A percentile compares a stretch with the other conserved stretches of the same genome.
Evolutionary conservation across 148 eudicot species (phyloP).

Genomic region (Rhododendron mucronatum): DNA sequence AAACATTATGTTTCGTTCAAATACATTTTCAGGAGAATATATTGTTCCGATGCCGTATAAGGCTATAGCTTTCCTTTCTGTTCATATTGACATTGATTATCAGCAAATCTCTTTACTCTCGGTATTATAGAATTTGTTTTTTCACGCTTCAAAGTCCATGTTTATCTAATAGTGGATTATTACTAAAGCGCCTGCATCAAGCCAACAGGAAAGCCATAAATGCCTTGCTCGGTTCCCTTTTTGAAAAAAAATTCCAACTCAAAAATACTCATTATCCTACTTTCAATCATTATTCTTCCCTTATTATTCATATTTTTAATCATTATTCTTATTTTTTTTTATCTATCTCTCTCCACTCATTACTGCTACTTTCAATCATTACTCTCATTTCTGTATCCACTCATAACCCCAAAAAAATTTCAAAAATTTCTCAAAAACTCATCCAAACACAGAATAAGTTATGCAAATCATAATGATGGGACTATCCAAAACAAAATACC

Average conservation of each 20-base stretch:
- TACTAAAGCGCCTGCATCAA: not conserved
- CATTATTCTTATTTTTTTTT: too few species aligned
- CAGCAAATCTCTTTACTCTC: not conserved
- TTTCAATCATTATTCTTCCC: too few species aligned
- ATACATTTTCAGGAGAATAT: conserved; percentile 13
- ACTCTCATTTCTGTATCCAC: too few species aligned
- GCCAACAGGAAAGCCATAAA: not conserved
- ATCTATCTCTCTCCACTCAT: too few species aligned
- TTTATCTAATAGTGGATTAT: not conserved
- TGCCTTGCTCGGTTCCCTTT: too few species aligned
- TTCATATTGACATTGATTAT: not conserved
- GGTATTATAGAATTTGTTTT: not conserved
- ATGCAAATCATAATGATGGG: not conserved
- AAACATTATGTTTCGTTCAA: conserved; percentile 12
- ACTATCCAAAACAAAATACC: not conserved
- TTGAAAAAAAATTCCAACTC: too few species aligned
- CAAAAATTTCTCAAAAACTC: too few species aligned
- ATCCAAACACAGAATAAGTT: too few species aligned
- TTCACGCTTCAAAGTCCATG: not conserved
- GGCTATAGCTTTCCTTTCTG: not conserved
- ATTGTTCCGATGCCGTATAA: not conserved
- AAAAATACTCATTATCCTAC: too few species aligned
- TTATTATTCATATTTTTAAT: too few species aligned
- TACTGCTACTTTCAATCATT: too few species aligned
- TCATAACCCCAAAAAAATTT: too few species aligned